These are phyloP conservation scores for Mucor plumbeus DNA, from an alignment of 371 early-diverging fungal species.

Conservation along the genomic window DNA sequence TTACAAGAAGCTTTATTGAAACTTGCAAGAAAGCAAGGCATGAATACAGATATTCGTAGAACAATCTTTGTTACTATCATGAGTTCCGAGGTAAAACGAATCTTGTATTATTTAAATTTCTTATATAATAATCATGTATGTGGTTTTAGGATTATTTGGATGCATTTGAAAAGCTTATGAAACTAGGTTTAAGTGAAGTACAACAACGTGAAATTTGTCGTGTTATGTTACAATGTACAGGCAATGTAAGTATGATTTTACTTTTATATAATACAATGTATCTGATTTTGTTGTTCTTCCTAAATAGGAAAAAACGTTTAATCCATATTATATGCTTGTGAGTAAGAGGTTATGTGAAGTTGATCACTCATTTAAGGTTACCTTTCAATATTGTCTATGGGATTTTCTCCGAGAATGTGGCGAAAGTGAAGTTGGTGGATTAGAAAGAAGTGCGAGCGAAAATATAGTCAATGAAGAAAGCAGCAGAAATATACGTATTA, in stretches of 20 bases:
- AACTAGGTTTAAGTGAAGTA: conserved; percentile 83
- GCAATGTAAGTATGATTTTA: conserved; percentile 59
- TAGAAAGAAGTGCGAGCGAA: conserved; percentile 57
- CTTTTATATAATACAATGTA: neutral
- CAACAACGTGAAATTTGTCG: conserved; percentile 95
- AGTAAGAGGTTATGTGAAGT: conserved; percentile 77
- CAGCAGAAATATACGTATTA: conserved; percentile 55
- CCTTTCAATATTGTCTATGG: conserved; percentile 95
- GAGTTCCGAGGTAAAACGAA: conserved; percentile 78
- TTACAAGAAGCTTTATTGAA: conserved; percentile 70
- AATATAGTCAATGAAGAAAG: conserved; percentile 25
- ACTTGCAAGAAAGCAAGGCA: conserved; percentile 85
- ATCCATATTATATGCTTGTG: conserved; percentile 94
- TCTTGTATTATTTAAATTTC: neutral
- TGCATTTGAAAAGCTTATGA: conserved; percentile 85
- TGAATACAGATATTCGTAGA: conserved; percentile 96
- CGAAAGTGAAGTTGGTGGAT: conserved; percentile 77
- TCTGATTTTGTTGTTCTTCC: neutral
- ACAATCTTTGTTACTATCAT: conserved; percentile 92
- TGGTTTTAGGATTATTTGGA: conserved; percentile 84
- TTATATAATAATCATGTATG: neutral
- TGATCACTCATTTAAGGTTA: conserved; percentile 85
- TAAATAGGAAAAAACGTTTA: conserved; percentile 82
- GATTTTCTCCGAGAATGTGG: conserved; percentile 86
- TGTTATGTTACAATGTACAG: conserved; percentile 89